phyloP scores from a whole-genome alignment of 306 rosid genomes.

The Vigna trinervia region DNA sequence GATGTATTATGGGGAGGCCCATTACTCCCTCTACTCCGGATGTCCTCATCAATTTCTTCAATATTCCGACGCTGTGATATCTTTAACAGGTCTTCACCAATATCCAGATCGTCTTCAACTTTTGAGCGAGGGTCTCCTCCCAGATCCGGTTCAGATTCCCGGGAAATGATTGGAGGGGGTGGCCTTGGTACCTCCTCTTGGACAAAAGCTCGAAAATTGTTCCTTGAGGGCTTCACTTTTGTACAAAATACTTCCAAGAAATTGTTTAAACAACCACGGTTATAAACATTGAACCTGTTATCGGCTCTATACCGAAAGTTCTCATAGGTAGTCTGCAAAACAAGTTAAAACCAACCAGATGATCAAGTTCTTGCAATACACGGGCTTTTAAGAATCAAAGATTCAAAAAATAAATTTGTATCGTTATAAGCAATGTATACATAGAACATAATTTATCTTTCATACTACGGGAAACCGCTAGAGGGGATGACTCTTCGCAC shows the following conservation, averaged over 20 bases:
- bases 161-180: constrained; percentile 49
- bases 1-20: constrained; percentile 65
- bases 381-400: constrained; percentile 5
- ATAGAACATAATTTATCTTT: neutral
- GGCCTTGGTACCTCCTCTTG: constrained; percentile 78
- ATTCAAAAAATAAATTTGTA: constrained; percentile 27
- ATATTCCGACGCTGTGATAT: constrained; percentile 91
- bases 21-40: constrained; percentile 83
- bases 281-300: constrained; percentile 66
- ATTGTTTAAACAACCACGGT: constrained; percentile 76
- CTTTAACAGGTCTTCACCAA: constrained; percentile 88
- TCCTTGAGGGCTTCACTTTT: constrained; percentile 74
- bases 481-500: neutral
- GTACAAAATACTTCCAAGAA: constrained; percentile 87
- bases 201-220: constrained; percentile 78
- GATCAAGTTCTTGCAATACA: constrained; percentile 34
- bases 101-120: constrained; percentile 92
- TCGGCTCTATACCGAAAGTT: constrained; percentile 87
- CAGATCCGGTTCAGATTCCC: constrained; percentile 57
- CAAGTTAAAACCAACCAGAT: constrained; percentile 22
- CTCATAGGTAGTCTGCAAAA: constrained; percentile 91
- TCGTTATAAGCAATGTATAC: neutral
- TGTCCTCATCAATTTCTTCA: constrained; percentile 78
- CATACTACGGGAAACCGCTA: neutral
- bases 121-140: constrained; percentile 77